A percentile compares a stretch with the other conserved stretches of the same genome.
These are phyloP conservation scores for Stromatinia cepivora DNA, from an alignment of 2,329 filamentous ascomycete genomes.

Conservation along the genomic window DNA sequence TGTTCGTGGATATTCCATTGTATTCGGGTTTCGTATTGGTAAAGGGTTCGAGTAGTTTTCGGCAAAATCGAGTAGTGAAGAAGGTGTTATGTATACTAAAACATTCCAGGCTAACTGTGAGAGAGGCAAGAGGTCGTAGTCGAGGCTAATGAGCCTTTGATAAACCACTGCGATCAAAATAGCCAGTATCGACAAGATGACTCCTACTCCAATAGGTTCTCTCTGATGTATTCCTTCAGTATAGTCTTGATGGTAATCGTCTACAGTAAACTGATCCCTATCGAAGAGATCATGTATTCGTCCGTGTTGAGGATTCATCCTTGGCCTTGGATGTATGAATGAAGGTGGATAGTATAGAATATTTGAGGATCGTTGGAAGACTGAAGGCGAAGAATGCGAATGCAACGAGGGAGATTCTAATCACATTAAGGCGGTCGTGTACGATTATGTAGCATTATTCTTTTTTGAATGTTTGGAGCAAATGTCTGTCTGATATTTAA, in stretches of 20 bases:
- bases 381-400: neutral
- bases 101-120: constrained; percentile 60
- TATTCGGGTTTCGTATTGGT: constrained; percentile 51
- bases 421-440: constrained; percentile 18
- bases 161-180: constrained; percentile 36
- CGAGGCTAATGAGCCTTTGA: constrained; percentile 35
- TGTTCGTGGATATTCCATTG: constrained; percentile 43
- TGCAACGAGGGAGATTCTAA: neutral
- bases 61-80: constrained; percentile 56
- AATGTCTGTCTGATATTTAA: neutral
- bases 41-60: constrained; percentile 45
- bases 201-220: constrained; percentile 21
- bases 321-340: constrained; percentile 38
- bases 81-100: constrained; percentile 58
- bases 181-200: constrained; percentile 34
- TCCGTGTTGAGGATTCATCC: constrained; percentile 37
- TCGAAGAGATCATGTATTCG: constrained; percentile 35
- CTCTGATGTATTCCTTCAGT: constrained; percentile 28
- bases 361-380: neutral
- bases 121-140: constrained; percentile 45
- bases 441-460: constrained; percentile 14
- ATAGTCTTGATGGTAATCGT: constrained; percentile 42
- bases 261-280: constrained; percentile 32
- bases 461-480: neutral
- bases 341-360: neutral